Conservation (phyloP, 352 stramenopile genomes). For the Globisporangium solare region DNA sequence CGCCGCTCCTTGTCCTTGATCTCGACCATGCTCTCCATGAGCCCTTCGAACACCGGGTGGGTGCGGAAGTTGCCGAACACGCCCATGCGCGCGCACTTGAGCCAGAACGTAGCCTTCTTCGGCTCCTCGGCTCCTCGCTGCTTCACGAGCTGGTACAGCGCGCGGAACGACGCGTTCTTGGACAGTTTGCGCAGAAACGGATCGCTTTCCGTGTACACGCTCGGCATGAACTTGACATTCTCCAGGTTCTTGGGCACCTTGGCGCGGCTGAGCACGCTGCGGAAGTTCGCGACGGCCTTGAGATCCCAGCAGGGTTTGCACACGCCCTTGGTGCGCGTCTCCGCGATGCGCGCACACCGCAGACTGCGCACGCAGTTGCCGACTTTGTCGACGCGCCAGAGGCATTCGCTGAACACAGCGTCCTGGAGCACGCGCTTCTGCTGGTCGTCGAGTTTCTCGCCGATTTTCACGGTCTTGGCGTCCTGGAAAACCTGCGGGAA, state of each 20-base stretch:
- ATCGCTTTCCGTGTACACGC: slow-evolving; percentile 70
- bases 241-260: slow-evolving; percentile 66
- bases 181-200: slow-evolving; percentile 75
- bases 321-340: slow-evolving; percentile 30
- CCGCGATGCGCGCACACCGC: slow-evolving; percentile 50
- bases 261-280: slow-evolving; percentile 67
- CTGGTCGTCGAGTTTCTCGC: slow-evolving; percentile 41
- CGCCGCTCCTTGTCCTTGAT: slow-evolving; percentile 78
- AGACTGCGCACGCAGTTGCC: slow-evolving; percentile 72
- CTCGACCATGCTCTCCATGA: slow-evolving; percentile 78
- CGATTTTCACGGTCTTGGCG: slow-evolving; percentile 59
- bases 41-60: slow-evolving; percentile 68
- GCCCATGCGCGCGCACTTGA: slow-evolving; percentile 67
- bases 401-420: slow-evolving; percentile 71
- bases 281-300: slow-evolving; percentile 67
- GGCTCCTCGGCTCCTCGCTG: slow-evolving; percentile 17
- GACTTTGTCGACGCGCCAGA: slow-evolving; percentile 77
- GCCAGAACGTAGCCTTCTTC: slow-evolving; percentile 60
- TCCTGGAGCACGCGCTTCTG: slow-evolving; percentile 62
- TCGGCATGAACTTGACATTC: slow-evolving; percentile 79
- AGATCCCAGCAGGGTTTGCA: slow-evolving; percentile 68
- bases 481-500: slow-evolving; percentile 58
- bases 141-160: slow-evolving; percentile 63
- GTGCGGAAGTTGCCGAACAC: slow-evolving; percentile 67
- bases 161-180: slow-evolving; percentile 69